Base-by-base conservation (phyloP, 352 stramenopile species). In the Globisporangium apiculatum region DNA sequence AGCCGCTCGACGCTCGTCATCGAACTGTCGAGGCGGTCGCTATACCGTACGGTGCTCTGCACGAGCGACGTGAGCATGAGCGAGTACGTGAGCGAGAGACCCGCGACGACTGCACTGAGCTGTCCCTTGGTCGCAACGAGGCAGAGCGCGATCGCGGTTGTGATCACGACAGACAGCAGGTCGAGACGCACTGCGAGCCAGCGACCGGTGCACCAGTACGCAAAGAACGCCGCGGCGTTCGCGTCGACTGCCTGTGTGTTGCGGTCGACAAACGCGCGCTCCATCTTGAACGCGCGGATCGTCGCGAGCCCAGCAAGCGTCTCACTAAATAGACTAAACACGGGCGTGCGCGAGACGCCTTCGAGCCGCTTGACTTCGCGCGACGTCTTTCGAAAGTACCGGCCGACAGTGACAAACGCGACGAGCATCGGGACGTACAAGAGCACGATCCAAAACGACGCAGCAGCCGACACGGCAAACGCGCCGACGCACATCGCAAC, bases 101-200 rank as follows among this genome's bases (percentile, higher is more conserved):
- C 18, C 18, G 18, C 18, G 18, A 68, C 51, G 4, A 66, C 62
- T 7, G 68, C 37, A 1, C 43, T 66, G 48, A 78, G 62, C 36
- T 71, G 67, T 5, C 67, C 69, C 43, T 76, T 80, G 17, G 71
- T 69, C 3, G 83, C 57, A 12, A 98, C 86, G 10, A 91, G 53
- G 52, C 93, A 94, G n/a, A 98, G 63, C 24, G 88, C 84, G 10
- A 96, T 79, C 35, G 81, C 78, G 40, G 78, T 82, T 40, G 98
- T 91, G 54, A 98, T 94, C n/a, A 87, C 55, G 12, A 92, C 76
- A 3, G 72, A 76, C 18, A 87, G 57, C 42, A 60, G 74, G 50
- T 87, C 92, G 31, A 99, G 75, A 11, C 97, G 84, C 46, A 99
- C 76, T 10, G 88, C 94, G 7, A 99, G 70, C 95, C 96, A 99